phyloP scores from a whole-genome alignment of 441 rosid genomes.

The Aquilaria agallochum region DNA sequence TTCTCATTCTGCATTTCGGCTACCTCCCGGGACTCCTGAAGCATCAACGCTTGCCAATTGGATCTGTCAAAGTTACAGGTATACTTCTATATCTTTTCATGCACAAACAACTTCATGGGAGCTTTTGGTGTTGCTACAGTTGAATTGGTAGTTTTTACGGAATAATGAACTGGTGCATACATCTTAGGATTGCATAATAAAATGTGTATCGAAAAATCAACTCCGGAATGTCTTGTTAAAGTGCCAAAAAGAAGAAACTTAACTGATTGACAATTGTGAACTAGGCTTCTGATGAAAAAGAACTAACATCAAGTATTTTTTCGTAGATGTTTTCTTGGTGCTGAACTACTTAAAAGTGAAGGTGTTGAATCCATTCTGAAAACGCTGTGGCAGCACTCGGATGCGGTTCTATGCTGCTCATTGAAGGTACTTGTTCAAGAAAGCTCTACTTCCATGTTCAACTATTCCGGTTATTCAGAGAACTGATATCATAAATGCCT shows the following conservation, averaged over 20 bases:
- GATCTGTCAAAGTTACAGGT: constrained; percentile 59
- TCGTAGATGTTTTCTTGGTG: constrained; percentile 56
- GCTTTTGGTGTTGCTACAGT: no score
- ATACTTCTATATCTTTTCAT: not conserved
- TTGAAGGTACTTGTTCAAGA: constrained; percentile 34
- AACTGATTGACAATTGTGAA: no score
- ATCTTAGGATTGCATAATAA: no score
- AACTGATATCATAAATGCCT: no score
- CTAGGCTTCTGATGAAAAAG: no score
- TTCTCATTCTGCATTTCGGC: constrained; percentile 34
- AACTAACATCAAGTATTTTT: not conserved
- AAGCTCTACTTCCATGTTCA: not conserved
- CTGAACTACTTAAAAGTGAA: constrained; percentile 50
- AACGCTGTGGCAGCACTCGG: constrained; percentile 60
- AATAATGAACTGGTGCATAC: no score
- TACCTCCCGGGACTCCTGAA: constrained; percentile 60
- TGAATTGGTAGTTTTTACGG: no score
- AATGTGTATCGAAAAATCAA: no score
- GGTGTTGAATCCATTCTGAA: constrained; percentile 51
- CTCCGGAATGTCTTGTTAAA: no score
- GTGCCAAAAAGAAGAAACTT: no score
- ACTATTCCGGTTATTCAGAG: not conserved
- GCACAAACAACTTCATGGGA: not conserved
- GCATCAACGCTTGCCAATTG: constrained; percentile 65
- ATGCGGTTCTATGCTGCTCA: constrained; percentile 66